These are phyloP conservation scores for Backusella westeae DNA, from an alignment of 192 early-diverging fungal genomes.

Conservation along the genomic window DNA sequence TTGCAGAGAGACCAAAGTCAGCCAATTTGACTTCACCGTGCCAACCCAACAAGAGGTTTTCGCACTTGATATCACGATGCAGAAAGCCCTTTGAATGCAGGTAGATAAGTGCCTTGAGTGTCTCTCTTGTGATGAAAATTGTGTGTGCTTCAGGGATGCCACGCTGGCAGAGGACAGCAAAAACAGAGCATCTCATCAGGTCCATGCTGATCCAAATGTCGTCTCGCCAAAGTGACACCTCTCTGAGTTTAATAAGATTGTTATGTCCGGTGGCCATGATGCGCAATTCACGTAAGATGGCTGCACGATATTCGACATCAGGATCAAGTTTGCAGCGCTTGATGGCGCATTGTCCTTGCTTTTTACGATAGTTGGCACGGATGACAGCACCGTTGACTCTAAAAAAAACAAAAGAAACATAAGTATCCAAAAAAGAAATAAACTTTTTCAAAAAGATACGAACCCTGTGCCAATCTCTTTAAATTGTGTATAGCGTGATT, in stretches of 20 bases:
- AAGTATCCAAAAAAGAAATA: not conserved
- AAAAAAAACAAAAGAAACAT: not conserved
- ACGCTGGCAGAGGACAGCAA: slow-evolving; percentile 39
- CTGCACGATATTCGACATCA: slow-evolving; percentile 35
- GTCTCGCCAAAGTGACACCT: slow-evolving; percentile 36
- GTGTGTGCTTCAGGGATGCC: slow-evolving; percentile 43
- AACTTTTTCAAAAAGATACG: not conserved
- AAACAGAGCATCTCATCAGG: slow-evolving; percentile 39
- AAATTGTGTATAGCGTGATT: slow-evolving; percentile 29
- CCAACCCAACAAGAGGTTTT: slow-evolving; percentile 41
- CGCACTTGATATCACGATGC: slow-evolving; percentile 49
- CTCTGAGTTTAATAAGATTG: slow-evolving; percentile 37
- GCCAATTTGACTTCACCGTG: slow-evolving; percentile 46
- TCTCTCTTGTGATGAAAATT: slow-evolving; percentile 36
- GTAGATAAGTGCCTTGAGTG: slow-evolving; percentile 39
- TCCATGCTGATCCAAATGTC: slow-evolving; percentile 45
- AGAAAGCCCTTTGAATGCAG: slow-evolving; percentile 41
- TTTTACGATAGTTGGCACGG: slow-evolving; percentile 30
- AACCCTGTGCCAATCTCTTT: slow-evolving; percentile 35
- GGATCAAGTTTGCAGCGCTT: slow-evolving; percentile 39
- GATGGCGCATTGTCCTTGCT: slow-evolving; percentile 34
- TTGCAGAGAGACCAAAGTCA: slow-evolving; percentile 41
- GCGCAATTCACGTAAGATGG: slow-evolving; percentile 37
- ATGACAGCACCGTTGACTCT: slow-evolving; percentile 41
- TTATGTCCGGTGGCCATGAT: slow-evolving; percentile 37